A percentile compares a stretch with the other conserved stretches of the same genome.
Evolutionary conservation across 257 asterid species (phyloP).

Genomic region (Avicennia marina): DNA sequence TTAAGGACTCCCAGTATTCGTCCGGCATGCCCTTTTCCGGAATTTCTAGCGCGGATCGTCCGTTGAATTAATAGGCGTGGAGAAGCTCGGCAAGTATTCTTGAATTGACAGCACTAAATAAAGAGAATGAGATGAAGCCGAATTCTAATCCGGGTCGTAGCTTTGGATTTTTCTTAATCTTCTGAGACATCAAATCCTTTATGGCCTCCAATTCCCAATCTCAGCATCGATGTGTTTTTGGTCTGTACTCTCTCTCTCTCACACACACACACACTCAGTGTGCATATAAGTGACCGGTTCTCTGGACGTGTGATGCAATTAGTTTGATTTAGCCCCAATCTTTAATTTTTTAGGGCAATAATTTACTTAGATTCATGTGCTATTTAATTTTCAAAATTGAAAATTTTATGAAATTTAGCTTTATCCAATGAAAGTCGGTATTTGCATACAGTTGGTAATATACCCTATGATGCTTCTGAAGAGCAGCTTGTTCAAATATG

Average conservation of each 20-base stretch:
- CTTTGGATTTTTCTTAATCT: no score
- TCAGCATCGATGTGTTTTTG: conserved; percentile 90
- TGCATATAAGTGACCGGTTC: no score
- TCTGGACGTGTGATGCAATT: not conserved
- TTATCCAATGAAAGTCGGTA: no score
- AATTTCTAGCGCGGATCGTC: no score
- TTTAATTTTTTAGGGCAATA: not conserved
- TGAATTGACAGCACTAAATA: no score
- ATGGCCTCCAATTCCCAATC: conserved; percentile 54
- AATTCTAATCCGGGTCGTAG: no score
- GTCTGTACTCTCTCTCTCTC: conserved; percentile 35
- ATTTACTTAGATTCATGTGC: not conserved
- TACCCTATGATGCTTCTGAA: conserved; percentile 95
- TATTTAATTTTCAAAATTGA: not conserved
- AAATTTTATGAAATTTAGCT: not conserved
- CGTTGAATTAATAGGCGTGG: no score
- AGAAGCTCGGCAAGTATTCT: no score
- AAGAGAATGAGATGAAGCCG: no score
- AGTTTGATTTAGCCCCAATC: not conserved
- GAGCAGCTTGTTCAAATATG: conserved; percentile 91
- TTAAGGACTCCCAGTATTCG: no score
- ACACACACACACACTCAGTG: no score
- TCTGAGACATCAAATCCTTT: conserved; percentile 8
- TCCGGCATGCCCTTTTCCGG: no score
- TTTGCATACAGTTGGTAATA: conserved; percentile 66